phyloP scores from a whole-genome alignment of 805 yeast genomes.

The Starmerella apis region DNA sequence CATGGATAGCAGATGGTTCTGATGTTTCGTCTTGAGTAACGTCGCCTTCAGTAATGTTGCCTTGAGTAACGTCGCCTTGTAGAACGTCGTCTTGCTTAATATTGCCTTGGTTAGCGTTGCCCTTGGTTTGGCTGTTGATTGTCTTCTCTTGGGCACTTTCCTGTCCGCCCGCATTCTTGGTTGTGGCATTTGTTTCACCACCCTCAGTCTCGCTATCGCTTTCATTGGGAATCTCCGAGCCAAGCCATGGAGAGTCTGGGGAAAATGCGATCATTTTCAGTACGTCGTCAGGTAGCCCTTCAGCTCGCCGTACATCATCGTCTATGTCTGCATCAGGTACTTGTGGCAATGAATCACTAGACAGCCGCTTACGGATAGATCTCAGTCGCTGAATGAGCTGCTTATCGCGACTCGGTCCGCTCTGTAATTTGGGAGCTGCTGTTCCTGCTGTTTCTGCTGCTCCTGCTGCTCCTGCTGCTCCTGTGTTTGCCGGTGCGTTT shows the following conservation, averaged over 20 bases:
- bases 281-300: constrained; percentile 22
- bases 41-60: neutral
- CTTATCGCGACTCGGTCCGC: constrained; percentile 20
- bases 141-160: no score
- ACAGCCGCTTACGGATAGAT: constrained; percentile 21
- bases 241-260: constrained; percentile 24
- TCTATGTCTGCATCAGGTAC: constrained; percentile 10
- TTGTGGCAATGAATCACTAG: constrained; percentile 6
- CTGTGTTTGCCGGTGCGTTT: no score
- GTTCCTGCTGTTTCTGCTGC: constrained; percentile 5
- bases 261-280: constrained; percentile 24
- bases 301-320: constrained; percentile 17
- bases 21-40: neutral
- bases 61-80: neutral
- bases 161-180: no score
- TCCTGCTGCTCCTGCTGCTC: no score
- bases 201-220: neutral
- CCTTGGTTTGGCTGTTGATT: neutral
- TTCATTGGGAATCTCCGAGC: constrained; percentile 3
- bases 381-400: constrained; percentile 23
- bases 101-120: neutral
- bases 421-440: constrained; percentile 6
- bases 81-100: no score
- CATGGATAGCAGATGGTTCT: neutral
- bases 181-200: no score